Base-by-base conservation (phyloP, 345 rosid genomes). In the Heritiera littoralis region DNA sequence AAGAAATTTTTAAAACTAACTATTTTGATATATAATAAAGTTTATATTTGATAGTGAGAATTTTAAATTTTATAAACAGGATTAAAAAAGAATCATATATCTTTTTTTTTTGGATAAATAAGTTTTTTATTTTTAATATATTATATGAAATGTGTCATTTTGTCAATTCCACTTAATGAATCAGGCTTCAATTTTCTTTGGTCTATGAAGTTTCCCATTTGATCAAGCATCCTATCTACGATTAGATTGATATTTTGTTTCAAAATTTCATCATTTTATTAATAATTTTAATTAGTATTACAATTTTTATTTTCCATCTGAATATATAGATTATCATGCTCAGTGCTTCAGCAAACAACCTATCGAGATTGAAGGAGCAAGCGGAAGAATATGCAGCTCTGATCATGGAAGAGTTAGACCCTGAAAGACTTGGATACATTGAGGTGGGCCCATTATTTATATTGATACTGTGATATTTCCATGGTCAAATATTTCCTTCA, bases 381-480 rank as follows among this genome's bases (percentile, higher is more conserved):
- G 98, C 99, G 75, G 99, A 94, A 74, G 98, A 96, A 83, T 94
- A 96, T 68, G 99, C 99, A 84, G 98, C 99, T 83, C 76, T 96
- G 88, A 96, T 96, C 72, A 96, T 96, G 99, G 99, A 96, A 80
- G 99, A 96, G 83, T 81, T 96, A 82, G 99, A 96, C 86, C 98
- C 99, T 28, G 99, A 96, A 85, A 84, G 95, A 81, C 95, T 96
- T 69, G 98, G 98, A 81, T 96, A 96, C 85, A 92, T 96, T 63
- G 99, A 96, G 99, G 99, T 90, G 78, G 86, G 91, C 80, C 79
- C 77, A 48, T 63, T 46, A 32, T 66, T 77, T 72, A 52, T 41
- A 17, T 49, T 49, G 74, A 48, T 70, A 15, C 46, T 66, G 15
- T 73, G 13, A 59, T 58, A 2, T 79, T 79, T 75, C 52, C 77